phyloP scores from a whole-genome alignment of 345 rosid genomes.

The Salix viminalis region DNA sequence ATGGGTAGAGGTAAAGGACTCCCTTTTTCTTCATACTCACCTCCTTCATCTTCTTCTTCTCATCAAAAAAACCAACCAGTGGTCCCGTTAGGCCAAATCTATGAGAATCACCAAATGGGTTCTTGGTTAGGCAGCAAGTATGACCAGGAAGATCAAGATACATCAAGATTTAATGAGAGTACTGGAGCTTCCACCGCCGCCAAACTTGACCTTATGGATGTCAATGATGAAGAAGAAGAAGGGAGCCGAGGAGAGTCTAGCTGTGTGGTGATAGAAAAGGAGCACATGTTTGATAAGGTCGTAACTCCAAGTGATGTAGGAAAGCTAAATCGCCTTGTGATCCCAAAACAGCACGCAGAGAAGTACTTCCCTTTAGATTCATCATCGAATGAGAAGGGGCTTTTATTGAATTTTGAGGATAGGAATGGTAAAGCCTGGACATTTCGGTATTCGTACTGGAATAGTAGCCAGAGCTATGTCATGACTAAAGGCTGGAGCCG shows the following conservation, averaged over 20 bases:
- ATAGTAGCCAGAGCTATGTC: slow-evolving; percentile 93
- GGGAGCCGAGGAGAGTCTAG: slow-evolving; percentile 14
- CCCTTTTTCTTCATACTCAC: slow-evolving; percentile 24
- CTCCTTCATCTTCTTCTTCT: slow-evolving; percentile 12
- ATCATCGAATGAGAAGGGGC: slow-evolving; percentile 66
- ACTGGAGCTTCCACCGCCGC: background rate
- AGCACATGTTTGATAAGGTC: slow-evolving; percentile 59
- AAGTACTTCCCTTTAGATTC: slow-evolving; percentile 79
- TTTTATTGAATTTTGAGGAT: slow-evolving; percentile 84
- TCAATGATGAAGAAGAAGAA: slow-evolving; percentile 13
- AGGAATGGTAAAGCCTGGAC: slow-evolving; percentile 69
- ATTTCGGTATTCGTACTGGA: slow-evolving; percentile 91
- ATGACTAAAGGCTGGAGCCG: slow-evolving; percentile 99
- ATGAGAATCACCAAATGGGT: slow-evolving; percentile 20
- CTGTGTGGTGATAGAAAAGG: slow-evolving; percentile 35
- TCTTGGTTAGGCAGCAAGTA: slow-evolving; percentile 34
- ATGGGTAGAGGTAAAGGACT: slow-evolving; percentile 25
- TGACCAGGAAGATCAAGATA: slow-evolving; percentile 24
- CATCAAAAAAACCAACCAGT: background rate
- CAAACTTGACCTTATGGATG: slow-evolving; percentile 20
- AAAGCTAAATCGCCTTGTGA: slow-evolving; percentile 58
- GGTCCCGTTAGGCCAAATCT: slow-evolving; percentile 4
- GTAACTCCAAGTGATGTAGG: slow-evolving; percentile 67
- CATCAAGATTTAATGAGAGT: slow-evolving; percentile 3
- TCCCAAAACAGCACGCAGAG: slow-evolving; percentile 70